Conservation (phyloP, 305 asterid species). For the Fraxinus floribunda region DNA sequence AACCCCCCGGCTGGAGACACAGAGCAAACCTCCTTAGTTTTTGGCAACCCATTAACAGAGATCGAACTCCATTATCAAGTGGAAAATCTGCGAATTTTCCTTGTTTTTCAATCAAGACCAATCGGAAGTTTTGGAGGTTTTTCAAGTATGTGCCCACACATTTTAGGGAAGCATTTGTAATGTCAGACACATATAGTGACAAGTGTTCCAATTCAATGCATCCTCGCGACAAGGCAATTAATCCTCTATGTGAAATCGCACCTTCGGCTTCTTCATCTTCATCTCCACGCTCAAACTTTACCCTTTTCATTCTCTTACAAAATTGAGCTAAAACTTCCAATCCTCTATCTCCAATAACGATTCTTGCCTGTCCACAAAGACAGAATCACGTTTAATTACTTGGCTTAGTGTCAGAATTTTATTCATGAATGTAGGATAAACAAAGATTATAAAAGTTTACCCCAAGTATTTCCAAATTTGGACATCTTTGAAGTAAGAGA, state of each 20-base stretch:
- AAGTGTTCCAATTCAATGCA: background rate
- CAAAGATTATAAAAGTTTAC: constrained; percentile 33
- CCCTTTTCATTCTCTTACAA: constrained; percentile 52
- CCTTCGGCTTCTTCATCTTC: background rate
- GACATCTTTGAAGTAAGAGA: constrained; percentile 62
- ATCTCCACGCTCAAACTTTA: background rate
- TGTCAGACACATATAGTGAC: background rate
- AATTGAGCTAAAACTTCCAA: constrained; percentile 60
- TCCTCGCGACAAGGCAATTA: background rate
- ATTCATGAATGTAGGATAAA: background rate
- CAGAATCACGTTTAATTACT: background rate
- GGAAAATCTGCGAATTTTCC: background rate
- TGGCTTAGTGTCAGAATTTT: background rate
- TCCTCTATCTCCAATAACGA: constrained; percentile 87
- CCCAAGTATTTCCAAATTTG: constrained; percentile 87
- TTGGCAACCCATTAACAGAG: background rate
- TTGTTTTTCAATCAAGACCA: background rate
- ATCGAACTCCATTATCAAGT: constrained; percentile 3
- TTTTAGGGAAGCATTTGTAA: background rate
- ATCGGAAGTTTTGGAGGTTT: background rate
- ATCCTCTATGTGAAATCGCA: background rate
- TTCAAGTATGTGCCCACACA: background rate
- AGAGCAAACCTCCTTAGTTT: background rate
- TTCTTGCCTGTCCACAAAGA: constrained; percentile 53
- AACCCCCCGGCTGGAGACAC: background rate